Conservation (phyloP, 371 early-diverging fungal genomes). For the Lichtheimia corymbifera region DNA sequence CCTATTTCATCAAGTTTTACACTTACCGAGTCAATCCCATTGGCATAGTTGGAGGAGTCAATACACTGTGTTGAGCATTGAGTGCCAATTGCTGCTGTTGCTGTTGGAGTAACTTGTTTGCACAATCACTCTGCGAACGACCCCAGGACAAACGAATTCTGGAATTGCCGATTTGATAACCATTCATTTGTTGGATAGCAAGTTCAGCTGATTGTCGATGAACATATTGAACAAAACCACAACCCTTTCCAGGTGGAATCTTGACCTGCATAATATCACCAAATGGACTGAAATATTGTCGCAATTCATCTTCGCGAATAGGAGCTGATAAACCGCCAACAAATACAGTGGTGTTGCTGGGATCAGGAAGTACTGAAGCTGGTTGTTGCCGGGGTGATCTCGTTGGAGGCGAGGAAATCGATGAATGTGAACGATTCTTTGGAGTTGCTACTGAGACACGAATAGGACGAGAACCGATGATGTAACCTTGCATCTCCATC, state of each 20-base stretch:
- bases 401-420: slow-evolving; percentile 20
- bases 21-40: slow-evolving; percentile 3
- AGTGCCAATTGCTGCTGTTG: slow-evolving; percentile 17
- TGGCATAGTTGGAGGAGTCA: neutral
- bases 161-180: slow-evolving; percentile 78
- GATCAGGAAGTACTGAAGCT: slow-evolving; percentile 62
- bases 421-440: slow-evolving; percentile 26
- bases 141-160: slow-evolving; percentile 92
- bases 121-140: slow-evolving; percentile 66
- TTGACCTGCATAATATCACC: slow-evolving; percentile 91
- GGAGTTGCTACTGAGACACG: slow-evolving; percentile 87
- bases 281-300: slow-evolving; percentile 76
- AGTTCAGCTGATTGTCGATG: slow-evolving; percentile 81
- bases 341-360: slow-evolving; percentile 93
- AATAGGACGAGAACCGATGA: slow-evolving; percentile 75
- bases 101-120: slow-evolving; percentile 10
- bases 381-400: slow-evolving; percentile 42
- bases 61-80: neutral
- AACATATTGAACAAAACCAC: slow-evolving; percentile 92
- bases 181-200: slow-evolving; percentile 88
- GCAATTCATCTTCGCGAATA: slow-evolving; percentile 83
- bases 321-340: slow-evolving; percentile 86
- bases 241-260: slow-evolving; percentile 91
- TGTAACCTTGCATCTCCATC: slow-evolving; percentile 79
- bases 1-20: neutral